These are phyloP conservation scores for Blastobotrys petasosporus DNA, from an alignment of 1,139 yeast genomes.

Conservation along the genomic window DNA sequence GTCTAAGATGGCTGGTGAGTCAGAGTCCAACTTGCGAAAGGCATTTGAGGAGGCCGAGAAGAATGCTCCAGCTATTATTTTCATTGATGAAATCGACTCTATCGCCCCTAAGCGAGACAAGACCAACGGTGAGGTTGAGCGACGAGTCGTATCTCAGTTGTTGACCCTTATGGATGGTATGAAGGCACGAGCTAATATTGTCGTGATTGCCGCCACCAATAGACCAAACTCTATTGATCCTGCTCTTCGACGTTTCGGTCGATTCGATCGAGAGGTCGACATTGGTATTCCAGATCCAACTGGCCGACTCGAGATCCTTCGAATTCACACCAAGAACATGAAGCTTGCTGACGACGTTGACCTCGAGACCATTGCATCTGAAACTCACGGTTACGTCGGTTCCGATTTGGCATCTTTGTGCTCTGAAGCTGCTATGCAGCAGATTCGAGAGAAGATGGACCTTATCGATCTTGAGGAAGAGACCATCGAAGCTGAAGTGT, in stretches of 20 bases:
- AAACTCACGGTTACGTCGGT: conserved; percentile 98
- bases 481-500: conserved; percentile 93
- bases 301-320: conserved; percentile 92
- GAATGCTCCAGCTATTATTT: conserved; percentile 94
- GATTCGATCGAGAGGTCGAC: conserved; percentile 98
- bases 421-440: conserved; percentile 98
- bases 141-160: conserved; percentile 97
- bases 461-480: conserved; percentile 96
- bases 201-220: conserved; percentile 92
- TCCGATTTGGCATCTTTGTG: conserved; percentile 91
- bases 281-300: conserved; percentile 99
- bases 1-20: conserved; percentile 99
- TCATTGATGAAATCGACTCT: conserved; percentile 97
- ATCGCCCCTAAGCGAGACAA: conserved; percentile 99
- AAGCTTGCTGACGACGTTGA: conserved; percentile 93
- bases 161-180: conserved; percentile 98
- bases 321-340: conserved; percentile 96
- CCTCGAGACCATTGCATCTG: conserved; percentile 82
- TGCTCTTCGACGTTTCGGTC: conserved; percentile 96
- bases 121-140: conserved; percentile 97
- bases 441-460: conserved; percentile 99
- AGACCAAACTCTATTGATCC: conserved; percentile 98
- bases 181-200: conserved; percentile 97
- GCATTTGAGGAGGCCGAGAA: conserved; percentile 99
- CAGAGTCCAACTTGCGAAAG: conserved; percentile 93